A percentile compares a stretch with the other conserved stretches of the same genome.
These are phyloP conservation scores for Saccharomycodes ludwigii DNA, from an alignment of 805 yeast genomes.

Conservation along the genomic window DNA sequence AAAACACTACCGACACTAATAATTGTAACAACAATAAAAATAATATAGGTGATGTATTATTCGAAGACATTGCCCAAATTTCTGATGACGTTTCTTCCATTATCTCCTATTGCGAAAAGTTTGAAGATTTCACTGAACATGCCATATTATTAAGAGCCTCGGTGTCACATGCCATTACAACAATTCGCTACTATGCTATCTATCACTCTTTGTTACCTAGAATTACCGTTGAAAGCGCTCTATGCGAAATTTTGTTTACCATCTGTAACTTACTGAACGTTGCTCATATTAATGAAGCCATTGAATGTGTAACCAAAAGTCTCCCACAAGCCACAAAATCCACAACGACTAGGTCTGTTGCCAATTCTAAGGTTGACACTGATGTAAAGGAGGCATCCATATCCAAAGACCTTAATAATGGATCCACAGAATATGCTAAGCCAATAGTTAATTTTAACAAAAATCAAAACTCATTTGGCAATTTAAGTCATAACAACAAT, in stretches of 20 bases:
- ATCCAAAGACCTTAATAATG: too few relatives aligned
- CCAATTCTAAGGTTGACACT: neutral
- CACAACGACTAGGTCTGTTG: conserved; percentile 1
- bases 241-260: conserved; percentile 58
- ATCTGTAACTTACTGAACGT: conserved; percentile 49
- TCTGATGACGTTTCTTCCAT: conserved; percentile 14
- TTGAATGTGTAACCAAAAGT: neutral
- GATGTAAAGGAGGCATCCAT: too few relatives aligned
- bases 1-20: neutral
- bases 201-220: conserved; percentile 57
- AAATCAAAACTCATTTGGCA: neutral
- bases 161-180: conserved; percentile 61
- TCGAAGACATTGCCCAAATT: conserved; percentile 16
- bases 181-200: conserved; percentile 60
- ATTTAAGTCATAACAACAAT: conserved; percentile 1
- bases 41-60: conserved; percentile 12
- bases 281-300: conserved; percentile 29
- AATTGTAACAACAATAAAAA: conserved; percentile 1
- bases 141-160: conserved; percentile 47
- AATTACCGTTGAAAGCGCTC: conserved; percentile 59
- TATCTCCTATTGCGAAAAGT: conserved; percentile 2
- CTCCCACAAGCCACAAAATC: neutral
- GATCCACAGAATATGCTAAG: too few relatives aligned
- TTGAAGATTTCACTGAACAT: conserved; percentile 26
- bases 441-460: too few relatives aligned